Percentiles rank a stretch among this genome's conserved stretches.
Evolutionary conservation across 306 rosid genomes (phyloP).

Genomic region (Hippophae rhamnoides): DNA sequence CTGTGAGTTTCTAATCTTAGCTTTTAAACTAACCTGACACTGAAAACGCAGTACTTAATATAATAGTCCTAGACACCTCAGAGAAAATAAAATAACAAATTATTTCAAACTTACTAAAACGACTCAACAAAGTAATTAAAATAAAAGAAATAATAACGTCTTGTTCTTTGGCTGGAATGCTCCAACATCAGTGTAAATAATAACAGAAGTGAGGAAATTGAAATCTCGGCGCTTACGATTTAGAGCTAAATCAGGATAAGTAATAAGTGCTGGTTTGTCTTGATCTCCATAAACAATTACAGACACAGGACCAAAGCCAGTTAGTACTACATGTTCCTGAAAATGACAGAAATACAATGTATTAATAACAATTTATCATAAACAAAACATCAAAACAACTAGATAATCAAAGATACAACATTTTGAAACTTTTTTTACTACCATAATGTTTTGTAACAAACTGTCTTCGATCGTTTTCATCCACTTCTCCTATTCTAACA

Average conservation of each 20-base stretch:
- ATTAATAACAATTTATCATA: conserved; percentile 2
- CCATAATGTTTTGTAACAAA: not conserved
- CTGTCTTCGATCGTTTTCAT: too few relatives aligned
- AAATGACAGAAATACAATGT: not conserved
- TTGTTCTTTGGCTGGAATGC: too few relatives aligned
- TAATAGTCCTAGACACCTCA: too few relatives aligned
- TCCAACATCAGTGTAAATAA: too few relatives aligned
- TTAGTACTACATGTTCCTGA: conserved; percentile 68
- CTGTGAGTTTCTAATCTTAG: too few relatives aligned
- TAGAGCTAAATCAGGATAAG: conserved; percentile 87
- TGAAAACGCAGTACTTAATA: too few relatives aligned
- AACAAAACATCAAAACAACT: not conserved
- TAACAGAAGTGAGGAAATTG: conserved; percentile 3
- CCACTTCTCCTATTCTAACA: too few relatives aligned
- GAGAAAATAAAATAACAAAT: too few relatives aligned
- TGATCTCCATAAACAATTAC: conserved; percentile 81
- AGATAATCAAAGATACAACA: conserved; percentile 6
- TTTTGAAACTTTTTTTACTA: conserved; percentile 4
- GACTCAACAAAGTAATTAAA: too few relatives aligned
- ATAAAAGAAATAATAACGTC: too few relatives aligned
- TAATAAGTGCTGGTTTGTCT: conserved; percentile 74
- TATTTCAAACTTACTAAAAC: too few relatives aligned
- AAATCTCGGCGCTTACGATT: conserved; percentile 43
- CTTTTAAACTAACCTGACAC: too few relatives aligned
- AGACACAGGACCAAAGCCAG: conserved; percentile 82